Conservation (phyloP, 2,329 filamentous ascomycete genomes). For the Monosporascus sp. region DNA sequence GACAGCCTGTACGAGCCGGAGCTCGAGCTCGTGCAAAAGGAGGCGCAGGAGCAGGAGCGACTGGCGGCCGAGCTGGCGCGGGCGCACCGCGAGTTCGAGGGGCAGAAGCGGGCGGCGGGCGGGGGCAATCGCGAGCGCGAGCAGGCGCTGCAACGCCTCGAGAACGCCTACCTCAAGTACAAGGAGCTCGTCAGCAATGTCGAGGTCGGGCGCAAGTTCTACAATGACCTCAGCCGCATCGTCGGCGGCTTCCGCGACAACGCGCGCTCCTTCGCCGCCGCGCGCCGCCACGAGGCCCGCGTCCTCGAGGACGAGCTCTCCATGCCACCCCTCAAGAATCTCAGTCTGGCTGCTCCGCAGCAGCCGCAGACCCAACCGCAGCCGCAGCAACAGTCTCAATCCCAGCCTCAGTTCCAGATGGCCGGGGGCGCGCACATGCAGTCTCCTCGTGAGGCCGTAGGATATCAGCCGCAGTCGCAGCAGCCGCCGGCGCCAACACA, state of each 20-base stretch:
- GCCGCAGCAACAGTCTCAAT: not conserved
- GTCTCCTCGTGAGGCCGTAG: not conserved
- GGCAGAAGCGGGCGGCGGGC: constrained; percentile 60
- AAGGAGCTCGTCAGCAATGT: constrained; percentile 92
- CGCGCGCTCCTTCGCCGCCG: constrained; percentile 72
- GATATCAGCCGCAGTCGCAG: constrained; percentile 16
- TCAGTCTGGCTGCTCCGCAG: constrained; percentile 16
- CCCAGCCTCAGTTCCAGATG: not conserved
- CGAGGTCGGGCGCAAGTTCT: constrained; percentile 89
- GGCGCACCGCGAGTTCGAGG: constrained; percentile 72
- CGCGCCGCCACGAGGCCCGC: constrained; percentile 74
- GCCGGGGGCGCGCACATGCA: not conserved
- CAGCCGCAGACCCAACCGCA: constrained; percentile 5
- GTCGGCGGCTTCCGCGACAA: constrained; percentile 73
- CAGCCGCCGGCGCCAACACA: constrained; percentile 31
- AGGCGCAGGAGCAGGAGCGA: constrained; percentile 70
- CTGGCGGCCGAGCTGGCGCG: constrained; percentile 64
- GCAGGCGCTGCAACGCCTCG: constrained; percentile 76
- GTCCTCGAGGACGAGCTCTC: constrained; percentile 43
- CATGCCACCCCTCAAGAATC: constrained; percentile 24
- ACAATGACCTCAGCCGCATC: constrained; percentile 89
- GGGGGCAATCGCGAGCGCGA: constrained; percentile 68
- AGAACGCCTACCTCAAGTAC: constrained; percentile 91
- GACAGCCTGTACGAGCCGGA: constrained; percentile 73
- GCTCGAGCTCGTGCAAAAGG: constrained; percentile 62